These are phyloP conservation scores for Pestalotiopsis sp. DNA, from an alignment of 2,329 filamentous ascomycete genomes.

Conservation along the genomic window DNA sequence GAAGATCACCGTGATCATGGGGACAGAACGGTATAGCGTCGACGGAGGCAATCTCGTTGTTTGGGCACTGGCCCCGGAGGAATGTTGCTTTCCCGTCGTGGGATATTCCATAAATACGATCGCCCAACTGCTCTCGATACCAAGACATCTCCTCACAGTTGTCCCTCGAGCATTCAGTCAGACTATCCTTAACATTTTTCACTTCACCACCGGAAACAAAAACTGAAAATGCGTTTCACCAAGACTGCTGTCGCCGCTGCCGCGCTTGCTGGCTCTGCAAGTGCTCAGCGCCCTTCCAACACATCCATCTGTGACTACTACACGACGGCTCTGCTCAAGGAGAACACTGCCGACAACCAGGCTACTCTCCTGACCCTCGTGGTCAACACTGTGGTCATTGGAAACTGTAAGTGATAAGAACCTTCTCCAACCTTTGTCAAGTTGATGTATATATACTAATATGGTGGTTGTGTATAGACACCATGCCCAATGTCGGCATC, in stretches of 20 bases:
- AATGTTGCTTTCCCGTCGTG: neutral
- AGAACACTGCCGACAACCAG: constrained; percentile 63
- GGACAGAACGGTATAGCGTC: neutral
- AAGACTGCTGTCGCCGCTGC: constrained; percentile 23
- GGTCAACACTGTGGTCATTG: constrained; percentile 66
- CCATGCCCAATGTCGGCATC: constrained; percentile 53
- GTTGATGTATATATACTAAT: neutral
- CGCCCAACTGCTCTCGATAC: neutral
- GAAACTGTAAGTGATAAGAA: constrained; percentile 49
- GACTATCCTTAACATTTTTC: neutral
- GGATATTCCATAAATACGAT: neutral
- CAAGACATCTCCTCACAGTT: neutral
- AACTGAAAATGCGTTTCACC: constrained; percentile 29
- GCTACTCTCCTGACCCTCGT: constrained; percentile 56
- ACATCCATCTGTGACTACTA: constrained; percentile 66
- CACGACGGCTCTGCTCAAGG: constrained; percentile 58
- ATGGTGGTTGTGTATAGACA: constrained; percentile 40
- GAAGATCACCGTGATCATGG: neutral
- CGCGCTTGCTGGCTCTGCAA: constrained; percentile 26
- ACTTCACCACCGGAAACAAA: neutral
- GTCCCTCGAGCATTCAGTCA: neutral
- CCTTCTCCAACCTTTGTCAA: neutral
- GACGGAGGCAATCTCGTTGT: neutral
- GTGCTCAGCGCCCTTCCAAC: constrained; percentile 49
- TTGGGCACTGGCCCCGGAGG: neutral